A percentile compares a stretch with the other conserved stretches of the same genome.
phyloP scores from a whole-genome alignment of 192 early-diverging fungal genomes.

The Phlyctochytrium planicorne region DNA sequence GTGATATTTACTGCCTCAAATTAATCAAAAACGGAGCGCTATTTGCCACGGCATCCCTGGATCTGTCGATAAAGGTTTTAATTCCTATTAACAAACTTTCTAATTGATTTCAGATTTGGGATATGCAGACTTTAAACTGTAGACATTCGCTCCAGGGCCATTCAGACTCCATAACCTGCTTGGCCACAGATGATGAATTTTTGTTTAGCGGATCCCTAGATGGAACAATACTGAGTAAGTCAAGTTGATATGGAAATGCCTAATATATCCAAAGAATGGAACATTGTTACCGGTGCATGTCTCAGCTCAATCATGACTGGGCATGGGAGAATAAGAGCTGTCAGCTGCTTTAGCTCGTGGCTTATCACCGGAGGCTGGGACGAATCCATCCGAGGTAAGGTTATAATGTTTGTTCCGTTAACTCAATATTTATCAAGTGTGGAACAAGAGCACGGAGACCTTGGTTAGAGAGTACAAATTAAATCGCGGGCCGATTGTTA shows the following conservation, averaged over 20 bases:
- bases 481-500: slow-evolving; percentile 34
- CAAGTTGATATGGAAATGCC: background rate
- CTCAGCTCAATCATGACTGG: slow-evolving; percentile 22
- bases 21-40: slow-evolving; percentile 66
- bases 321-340: slow-evolving; percentile 38
- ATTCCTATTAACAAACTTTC: background rate
- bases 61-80: slow-evolving; percentile 35
- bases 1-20: slow-evolving; percentile 72
- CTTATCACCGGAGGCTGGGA: slow-evolving; percentile 47
- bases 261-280: slow-evolving; percentile 29
- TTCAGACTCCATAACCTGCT: slow-evolving; percentile 38
- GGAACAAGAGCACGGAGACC: slow-evolving; percentile 20
- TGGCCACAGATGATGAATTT: slow-evolving; percentile 19
- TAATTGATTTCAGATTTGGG: slow-evolving; percentile 37
- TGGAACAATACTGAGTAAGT: slow-evolving; percentile 36
- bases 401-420: too few species aligned
- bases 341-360: slow-evolving; percentile 11
- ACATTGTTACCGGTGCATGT: slow-evolving; percentile 25
- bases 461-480: slow-evolving; percentile 23
- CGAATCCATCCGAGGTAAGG: slow-evolving; percentile 32
- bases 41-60: slow-evolving; percentile 48
- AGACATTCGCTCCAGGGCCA: slow-evolving; percentile 40
- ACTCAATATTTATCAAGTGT: slow-evolving; percentile 24
- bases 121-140: slow-evolving; percentile 18
- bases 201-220: slow-evolving; percentile 47